These are phyloP conservation scores for Raddia guianensis DNA, from an alignment of 176 grass and related monocot species.

Conservation along the genomic window DNA sequence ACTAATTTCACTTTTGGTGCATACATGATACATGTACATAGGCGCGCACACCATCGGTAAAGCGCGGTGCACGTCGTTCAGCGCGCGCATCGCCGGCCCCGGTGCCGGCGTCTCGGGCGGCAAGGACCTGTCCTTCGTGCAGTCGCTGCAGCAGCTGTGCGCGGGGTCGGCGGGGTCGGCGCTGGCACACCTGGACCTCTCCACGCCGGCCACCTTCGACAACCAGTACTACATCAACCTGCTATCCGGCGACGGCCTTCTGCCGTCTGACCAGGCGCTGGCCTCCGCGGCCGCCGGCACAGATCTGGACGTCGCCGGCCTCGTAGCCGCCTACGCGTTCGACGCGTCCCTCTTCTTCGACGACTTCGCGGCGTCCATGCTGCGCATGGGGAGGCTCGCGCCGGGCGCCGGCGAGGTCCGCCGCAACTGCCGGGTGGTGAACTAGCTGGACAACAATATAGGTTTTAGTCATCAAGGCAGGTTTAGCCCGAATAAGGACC, in stretches of 20 bases:
- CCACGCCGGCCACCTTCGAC: constrained; percentile 83
- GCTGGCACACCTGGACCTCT: constrained; percentile 77
- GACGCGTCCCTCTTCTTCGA: constrained; percentile 69
- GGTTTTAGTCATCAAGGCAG: not conserved
- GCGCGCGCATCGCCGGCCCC: constrained; percentile 44
- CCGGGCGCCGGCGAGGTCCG: constrained; percentile 53
- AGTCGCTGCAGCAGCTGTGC: constrained; percentile 84
- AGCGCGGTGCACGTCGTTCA: constrained; percentile 84
- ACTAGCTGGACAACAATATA: constrained; percentile 25
- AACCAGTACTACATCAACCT: constrained; percentile 98
- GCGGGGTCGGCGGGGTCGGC: constrained; percentile 54
- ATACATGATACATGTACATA: not conserved
- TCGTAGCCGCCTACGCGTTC: constrained; percentile 69
- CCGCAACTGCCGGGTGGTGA: constrained; percentile 58
- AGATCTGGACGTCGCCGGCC: constrained; percentile 41
- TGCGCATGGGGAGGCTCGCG: constrained; percentile 70
- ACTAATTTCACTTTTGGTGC: not conserved
- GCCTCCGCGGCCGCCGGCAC: not conserved
- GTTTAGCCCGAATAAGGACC: not conserved
- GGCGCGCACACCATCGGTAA: constrained; percentile 92
- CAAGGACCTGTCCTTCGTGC: constrained; percentile 51
- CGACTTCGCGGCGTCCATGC: constrained; percentile 70
- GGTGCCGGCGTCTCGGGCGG: not conserved
- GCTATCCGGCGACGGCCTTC: constrained; percentile 76
- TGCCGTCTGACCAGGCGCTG: constrained; percentile 82